Base-by-base conservation (phyloP, 345 rosid species). In the Alliaria petiolata region DNA sequence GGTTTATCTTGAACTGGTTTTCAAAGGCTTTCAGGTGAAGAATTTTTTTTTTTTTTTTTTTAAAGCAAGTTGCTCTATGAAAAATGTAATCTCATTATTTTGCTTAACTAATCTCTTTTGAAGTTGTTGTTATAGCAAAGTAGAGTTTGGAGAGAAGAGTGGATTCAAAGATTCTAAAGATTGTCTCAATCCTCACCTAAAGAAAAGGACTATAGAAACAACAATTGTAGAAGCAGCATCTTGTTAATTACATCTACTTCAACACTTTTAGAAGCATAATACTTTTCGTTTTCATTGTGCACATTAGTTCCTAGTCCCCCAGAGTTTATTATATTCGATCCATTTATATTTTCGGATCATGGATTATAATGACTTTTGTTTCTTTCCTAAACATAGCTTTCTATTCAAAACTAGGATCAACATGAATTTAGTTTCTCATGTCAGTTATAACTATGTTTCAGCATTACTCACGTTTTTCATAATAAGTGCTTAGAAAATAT, bases 1-100 rank as follows among this genome's bases (percentile, higher is more conserved):
- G 75, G 64, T 69, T 70, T 84, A 80, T 85, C 89, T 53, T 85
- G 72, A 43, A 80, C 44, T 67, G 58, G 59, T 75, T 63, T 81
- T 76, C 57, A 74, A 69, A 72, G 76, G 73, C 79, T 75, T 86
- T 85, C 67, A 74, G 84, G 80, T 78, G 78, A 86, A 81, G 72
- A 79, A 78, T 79, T 35, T 17, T 4, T 45, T 79, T 79, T 35
- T 17, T 4, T 45, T 3, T 53, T 3, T 28, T 30, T 31, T 7
- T 53, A 14, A 33, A 28, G 1, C 3, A 50, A 60, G 52, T 49
- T 60, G 67, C 22, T 50, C 15, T 39, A 0, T 14, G 26, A 42
- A 28, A 34, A 13, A 14, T 50, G 28, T 71, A 40, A 40, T 20
- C 35, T 59, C 28, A 51, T 30, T 22, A 3, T 1, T 22, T 73